Evolutionary conservation across 306 rosid species (phyloP), one percentile per base, ranked within the genome.

Genomic region (Pueraria montana): DNA sequence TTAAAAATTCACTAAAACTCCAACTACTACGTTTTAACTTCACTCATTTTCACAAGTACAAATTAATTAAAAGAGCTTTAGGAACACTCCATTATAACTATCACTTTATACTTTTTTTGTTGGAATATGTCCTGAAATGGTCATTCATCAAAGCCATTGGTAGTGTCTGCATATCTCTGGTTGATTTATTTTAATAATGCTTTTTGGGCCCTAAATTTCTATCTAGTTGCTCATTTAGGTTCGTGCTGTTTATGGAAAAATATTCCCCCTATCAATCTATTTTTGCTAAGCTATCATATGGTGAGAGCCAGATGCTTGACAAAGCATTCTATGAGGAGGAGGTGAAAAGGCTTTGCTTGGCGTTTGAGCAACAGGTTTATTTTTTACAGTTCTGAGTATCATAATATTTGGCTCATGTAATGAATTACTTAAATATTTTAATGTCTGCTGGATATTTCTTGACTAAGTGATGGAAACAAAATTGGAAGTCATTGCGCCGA

Each of bases 271-370:
- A 95, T 86, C 98, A 95, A 84, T 80, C 97, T 14, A 93, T 95
- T 64, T 91, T 95, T 72, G 87, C 98, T 0, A 95, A 91, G 83
- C 63, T 95, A 36, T 95, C 98, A 2, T 95, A 93, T 85, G 97
- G 98, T 42, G 98, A 95, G 85, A 95, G 95, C 79, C 95, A 95
- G 86, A 89, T 91, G 97, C 97, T 95, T 68, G 98, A 95, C 87
- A 93, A 93, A 91, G 94, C 97, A 82, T 95, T 95, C 92, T 93
- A 95, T 59, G 98, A 95, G 88, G 98, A 95, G 92, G 98, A 95
- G 87, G 97, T 95, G 91, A 95, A 95, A 87, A 90, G 97, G 89
- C n/a, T n/a, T n/a, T n/a, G n/a, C n/a, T n/a, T n/a, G n/a, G n/a
- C n/a, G n/a, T n/a, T n/a, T n/a, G n/a, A n/a, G n/a, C n/a, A n/a